phyloP scores from a whole-genome alignment of 116 monocot genomes.

The Posidonia oceanica region DNA sequence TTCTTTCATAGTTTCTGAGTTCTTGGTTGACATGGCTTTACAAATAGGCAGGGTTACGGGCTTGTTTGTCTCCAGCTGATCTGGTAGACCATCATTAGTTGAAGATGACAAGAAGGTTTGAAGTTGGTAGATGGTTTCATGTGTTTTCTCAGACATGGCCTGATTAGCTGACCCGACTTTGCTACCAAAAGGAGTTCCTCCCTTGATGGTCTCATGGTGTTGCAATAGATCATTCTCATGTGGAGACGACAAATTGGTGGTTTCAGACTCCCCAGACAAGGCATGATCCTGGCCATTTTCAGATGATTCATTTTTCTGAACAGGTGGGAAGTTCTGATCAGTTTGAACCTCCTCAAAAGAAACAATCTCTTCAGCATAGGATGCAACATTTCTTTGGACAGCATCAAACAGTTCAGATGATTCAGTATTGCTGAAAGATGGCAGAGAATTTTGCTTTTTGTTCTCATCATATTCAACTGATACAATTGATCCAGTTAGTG shows the following conservation, averaged over 20 bases:
- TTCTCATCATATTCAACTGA: neutral
- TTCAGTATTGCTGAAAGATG: constrained; percentile 8
- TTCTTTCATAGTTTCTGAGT: constrained; percentile 12
- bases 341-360: neutral
- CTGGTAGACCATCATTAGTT: neutral
- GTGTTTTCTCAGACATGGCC: neutral
- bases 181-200: neutral
- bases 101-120: neutral
- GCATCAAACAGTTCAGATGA: neutral
- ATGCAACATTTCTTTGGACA: neutral
- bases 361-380: neutral
- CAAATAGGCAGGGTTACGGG: neutral
- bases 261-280: too few relatives aligned
- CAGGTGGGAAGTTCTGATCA: neutral
- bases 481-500: neutral
- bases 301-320: neutral
- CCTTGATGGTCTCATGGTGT: neutral
- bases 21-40: constrained; percentile 1
- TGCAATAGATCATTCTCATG: neutral
- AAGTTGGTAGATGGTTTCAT: too few relatives aligned
- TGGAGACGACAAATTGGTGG: too few relatives aligned
- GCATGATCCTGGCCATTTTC: neutral
- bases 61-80: neutral
- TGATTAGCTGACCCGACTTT: too few relatives aligned
- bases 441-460: neutral